These are phyloP conservation scores for Podospora comata DNA, from an alignment of 495 filamentous ascomycete genomes.

Conservation along the genomic window DNA sequence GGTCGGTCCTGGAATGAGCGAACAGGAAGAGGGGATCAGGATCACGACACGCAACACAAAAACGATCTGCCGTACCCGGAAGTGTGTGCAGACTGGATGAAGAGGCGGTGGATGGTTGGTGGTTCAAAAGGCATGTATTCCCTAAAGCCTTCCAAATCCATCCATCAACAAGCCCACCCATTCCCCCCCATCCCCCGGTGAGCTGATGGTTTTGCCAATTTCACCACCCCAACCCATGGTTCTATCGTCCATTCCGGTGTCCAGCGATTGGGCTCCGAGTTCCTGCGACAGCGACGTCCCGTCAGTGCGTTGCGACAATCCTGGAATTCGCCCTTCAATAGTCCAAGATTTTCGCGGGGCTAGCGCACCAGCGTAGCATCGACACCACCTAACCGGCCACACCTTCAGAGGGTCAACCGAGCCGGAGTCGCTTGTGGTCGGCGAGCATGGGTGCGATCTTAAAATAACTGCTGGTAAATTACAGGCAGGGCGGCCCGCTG, in stretches of 20 bases:
- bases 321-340: conserved; percentile 22
- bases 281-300: conserved; percentile 5
- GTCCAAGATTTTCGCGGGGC: conserved; percentile 18
- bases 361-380: conserved; percentile 20
- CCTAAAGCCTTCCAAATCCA: conserved; percentile 14
- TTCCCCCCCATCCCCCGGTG: neutral
- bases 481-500: conserved; percentile 3
- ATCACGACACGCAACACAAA: conserved; percentile 2
- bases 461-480: conserved; percentile 6
- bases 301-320: conserved; percentile 17
- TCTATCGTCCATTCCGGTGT: conserved; percentile 4
- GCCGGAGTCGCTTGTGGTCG: neutral
- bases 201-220: conserved; percentile 10
- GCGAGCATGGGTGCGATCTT: neutral
- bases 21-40: conserved; percentile 4
- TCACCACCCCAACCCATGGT: conserved; percentile 13
- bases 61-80: neutral
- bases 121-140: neutral
- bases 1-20: conserved; percentile 4
- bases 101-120: conserved; percentile 1
- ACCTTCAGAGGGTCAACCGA: conserved; percentile 2
- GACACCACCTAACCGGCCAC: conserved; percentile 12
- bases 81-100: neutral
- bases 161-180: conserved; percentile 1
- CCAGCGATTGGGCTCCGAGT: conserved; percentile 10